Conservation (phyloP, 1,284 basidiomycete genomes). For the Moesziomyces sp. region DNA sequence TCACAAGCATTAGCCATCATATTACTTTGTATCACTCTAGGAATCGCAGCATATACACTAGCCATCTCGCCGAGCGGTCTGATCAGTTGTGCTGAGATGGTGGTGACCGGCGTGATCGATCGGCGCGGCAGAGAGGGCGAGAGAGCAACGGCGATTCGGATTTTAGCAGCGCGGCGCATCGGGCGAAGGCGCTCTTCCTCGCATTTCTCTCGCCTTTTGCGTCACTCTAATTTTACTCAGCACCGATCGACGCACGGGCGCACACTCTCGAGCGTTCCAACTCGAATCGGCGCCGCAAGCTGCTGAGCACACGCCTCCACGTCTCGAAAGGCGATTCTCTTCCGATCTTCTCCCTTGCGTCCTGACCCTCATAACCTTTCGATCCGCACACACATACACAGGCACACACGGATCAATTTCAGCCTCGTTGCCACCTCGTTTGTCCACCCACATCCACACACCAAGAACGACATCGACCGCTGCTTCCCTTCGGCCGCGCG, state of each 20-base stretch:
- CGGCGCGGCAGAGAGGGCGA: background rate
- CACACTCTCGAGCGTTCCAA: too few species aligned
- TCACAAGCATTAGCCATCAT: background rate
- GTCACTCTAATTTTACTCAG: conserved; percentile 1
- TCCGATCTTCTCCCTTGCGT: background rate
- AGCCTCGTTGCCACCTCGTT: background rate
- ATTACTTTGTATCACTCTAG: background rate
- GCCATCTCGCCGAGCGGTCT: too few species aligned
- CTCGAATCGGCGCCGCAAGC: too few species aligned
- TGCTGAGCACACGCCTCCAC: too few species aligned
- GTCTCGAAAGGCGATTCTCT: too few species aligned
- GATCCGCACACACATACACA: too few species aligned
- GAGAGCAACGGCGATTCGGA: conserved; percentile 2
- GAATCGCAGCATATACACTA: too few species aligned
- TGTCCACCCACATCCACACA: too few species aligned
- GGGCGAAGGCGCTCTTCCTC: background rate
- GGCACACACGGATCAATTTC: too few species aligned
- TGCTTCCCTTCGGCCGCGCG: too few species aligned
- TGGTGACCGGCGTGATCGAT: conserved; percentile 8
- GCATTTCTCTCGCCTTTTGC: background rate
- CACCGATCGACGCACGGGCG: conserved; percentile 3
- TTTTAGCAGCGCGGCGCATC: conserved; percentile 3
- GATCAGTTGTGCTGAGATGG: too few species aligned
- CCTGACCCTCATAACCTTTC: background rate
- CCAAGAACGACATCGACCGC: too few species aligned